A percentile compares a stretch with the other conserved stretches of the same genome.
Conservation (phyloP, 179 eudicot genomes). For the Camellia oleifera region DNA sequence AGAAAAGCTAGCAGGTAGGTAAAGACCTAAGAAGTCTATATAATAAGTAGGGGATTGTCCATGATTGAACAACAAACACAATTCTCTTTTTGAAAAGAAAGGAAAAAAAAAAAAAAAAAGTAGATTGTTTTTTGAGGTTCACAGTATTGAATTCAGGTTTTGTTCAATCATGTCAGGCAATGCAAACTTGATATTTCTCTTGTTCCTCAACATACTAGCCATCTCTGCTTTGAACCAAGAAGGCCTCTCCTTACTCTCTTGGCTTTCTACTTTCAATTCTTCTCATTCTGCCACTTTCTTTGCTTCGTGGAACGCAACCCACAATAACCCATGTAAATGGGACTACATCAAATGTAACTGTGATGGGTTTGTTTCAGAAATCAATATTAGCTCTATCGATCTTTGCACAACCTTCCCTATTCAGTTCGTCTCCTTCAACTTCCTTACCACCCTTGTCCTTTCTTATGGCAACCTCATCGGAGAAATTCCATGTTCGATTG, state of each 20-base stretch:
- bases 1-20: no score
- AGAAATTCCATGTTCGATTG: conserved; percentile 44
- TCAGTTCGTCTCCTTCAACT: conserved; percentile 35
- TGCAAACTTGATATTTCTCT: conserved; percentile 15
- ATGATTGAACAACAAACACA: no score
- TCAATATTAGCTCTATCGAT: conserved; percentile 36
- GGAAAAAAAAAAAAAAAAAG: no score
- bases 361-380: conserved; percentile 37
- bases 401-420: conserved; percentile 42
- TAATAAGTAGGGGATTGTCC: no score
- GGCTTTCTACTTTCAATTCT: conserved; percentile 36
- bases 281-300: conserved; percentile 26
- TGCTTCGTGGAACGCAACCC: conserved; percentile 42
- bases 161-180: conserved; percentile 19
- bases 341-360: conserved; percentile 37
- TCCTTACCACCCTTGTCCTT: conserved; percentile 38
- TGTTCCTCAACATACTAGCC: conserved; percentile 23
- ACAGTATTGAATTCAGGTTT: no score
- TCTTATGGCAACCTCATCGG: conserved; percentile 49
- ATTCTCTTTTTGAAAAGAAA: no score
- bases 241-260: conserved; percentile 41
- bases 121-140: no score
- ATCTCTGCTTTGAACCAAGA: conserved; percentile 30
- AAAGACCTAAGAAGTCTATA: no score
- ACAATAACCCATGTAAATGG: conserved; percentile 60